Percentiles rank a stretch among this genome's conserved stretches.
These are phyloP conservation scores for Leccinum disarticulatum DNA, from an alignment of 768 basidiomycete genomes.

Conservation along the genomic window DNA sequence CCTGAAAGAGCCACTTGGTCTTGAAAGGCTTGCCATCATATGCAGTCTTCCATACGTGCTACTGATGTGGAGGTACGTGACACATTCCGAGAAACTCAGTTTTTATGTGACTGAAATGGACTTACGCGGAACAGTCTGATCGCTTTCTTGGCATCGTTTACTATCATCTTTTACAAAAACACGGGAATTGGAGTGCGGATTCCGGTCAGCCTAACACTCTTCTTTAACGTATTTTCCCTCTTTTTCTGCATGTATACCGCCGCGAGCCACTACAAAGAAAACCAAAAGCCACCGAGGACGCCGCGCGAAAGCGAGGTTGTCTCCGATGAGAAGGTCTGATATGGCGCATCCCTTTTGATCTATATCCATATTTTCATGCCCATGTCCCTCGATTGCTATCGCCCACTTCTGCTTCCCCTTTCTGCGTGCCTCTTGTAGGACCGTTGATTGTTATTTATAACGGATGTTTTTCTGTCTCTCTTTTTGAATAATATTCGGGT, in stretches of 20 bases:
- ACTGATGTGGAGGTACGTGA: constrained; percentile 31
- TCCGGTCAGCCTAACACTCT: constrained; percentile 26
- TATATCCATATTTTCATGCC: background rate
- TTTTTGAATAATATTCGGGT: background rate
- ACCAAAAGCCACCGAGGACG: background rate
- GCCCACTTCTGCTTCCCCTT: background rate
- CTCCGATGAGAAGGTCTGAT: constrained; percentile 5
- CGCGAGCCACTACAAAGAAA: constrained; percentile 20
- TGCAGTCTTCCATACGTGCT: constrained; percentile 42
- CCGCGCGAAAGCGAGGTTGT: background rate
- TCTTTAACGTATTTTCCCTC: constrained; percentile 23
- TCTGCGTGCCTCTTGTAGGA: background rate
- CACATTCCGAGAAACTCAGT: background rate
- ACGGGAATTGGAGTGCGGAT: constrained; percentile 28
- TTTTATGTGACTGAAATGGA: constrained; percentile 2
- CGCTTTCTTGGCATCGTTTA: constrained; percentile 35
- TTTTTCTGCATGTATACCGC: constrained; percentile 32
- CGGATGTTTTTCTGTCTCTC: background rate
- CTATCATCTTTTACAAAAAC: constrained; percentile 28
- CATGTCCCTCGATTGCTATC: background rate
- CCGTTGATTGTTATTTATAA: background rate
- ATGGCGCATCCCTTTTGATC: background rate
- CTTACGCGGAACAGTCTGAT: constrained; percentile 27
- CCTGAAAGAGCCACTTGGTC: constrained; percentile 25
- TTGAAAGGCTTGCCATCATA: constrained; percentile 39